These are phyloP conservation scores for Fonsecaea nubica DNA, from an alignment of 2,329 filamentous ascomycete species.

Conservation along the genomic window DNA sequence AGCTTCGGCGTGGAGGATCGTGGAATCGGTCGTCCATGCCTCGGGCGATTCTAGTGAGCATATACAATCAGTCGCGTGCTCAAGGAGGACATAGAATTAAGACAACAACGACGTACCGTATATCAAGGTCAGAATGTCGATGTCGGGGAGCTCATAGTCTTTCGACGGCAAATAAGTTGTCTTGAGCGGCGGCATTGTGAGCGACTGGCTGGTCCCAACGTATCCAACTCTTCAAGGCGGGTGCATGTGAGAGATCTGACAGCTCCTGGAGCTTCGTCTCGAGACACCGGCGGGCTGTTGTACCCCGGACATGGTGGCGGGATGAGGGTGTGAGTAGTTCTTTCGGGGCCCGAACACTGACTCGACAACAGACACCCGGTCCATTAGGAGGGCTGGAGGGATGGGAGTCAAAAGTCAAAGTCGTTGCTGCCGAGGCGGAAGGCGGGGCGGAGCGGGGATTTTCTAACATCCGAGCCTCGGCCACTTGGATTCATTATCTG, in stretches of 20 bases:
- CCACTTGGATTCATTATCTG: background rate
- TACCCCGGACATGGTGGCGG: background rate
- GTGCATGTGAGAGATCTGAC: background rate
- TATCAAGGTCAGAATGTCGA: slow-evolving; percentile 37
- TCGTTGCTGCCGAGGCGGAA: slow-evolving; percentile 1
- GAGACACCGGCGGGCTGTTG: background rate
- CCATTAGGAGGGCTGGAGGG: background rate
- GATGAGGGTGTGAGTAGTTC: background rate
- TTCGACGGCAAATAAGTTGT: slow-evolving; percentile 34
- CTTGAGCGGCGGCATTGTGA: slow-evolving; percentile 21
- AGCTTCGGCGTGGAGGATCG: slow-evolving; percentile 64
- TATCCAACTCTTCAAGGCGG: background rate
- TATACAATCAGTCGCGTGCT: background rate
- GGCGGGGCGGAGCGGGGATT: background rate
- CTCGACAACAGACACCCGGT: background rate
- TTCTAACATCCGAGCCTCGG: background rate
- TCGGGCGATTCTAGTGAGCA: slow-evolving; percentile 31
- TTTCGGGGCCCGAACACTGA: background rate
- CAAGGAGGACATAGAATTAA: background rate
- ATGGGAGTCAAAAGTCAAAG: background rate
- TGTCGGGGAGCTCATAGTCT: slow-evolving; percentile 37
- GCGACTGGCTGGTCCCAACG: background rate
- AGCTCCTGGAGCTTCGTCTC: background rate
- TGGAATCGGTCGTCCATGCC: slow-evolving; percentile 51
- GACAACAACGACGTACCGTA: slow-evolving; percentile 30